phyloP scores from a whole-genome alignment of 495 filamentous ascomycete genomes.

The Thozetella sp. region DNA sequence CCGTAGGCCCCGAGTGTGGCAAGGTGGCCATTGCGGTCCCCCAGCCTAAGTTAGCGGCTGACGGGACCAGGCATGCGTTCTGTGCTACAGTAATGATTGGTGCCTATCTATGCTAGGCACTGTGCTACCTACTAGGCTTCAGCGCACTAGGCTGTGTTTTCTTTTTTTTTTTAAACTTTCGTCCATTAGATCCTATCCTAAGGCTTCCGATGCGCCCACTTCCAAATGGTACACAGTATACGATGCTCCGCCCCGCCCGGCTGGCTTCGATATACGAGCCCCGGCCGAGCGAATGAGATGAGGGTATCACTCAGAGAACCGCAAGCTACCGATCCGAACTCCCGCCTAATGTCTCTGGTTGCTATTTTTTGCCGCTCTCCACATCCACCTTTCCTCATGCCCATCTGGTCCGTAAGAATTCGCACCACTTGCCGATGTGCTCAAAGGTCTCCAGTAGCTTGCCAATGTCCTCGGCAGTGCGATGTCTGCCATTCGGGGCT shows the following conservation, averaged over 20 bases:
- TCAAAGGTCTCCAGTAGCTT: constrained; percentile 36
- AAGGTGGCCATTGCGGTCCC: no score
- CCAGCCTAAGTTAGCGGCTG: no score
- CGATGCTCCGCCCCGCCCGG: not conserved
- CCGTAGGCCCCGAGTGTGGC: no score
- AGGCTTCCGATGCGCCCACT: not conserved
- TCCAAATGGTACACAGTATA: not conserved
- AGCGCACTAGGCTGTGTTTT: not conserved
- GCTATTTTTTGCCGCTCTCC: not conserved
- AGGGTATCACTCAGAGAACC: not conserved
- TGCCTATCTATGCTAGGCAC: no score
- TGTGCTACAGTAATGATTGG: no score
- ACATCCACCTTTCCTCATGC: constrained; percentile 8
- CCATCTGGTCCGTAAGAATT: constrained; percentile 45
- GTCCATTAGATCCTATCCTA: not conserved
- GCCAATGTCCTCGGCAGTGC: constrained; percentile 29
- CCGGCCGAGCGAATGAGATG: not conserved
- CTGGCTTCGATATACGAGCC: not conserved
- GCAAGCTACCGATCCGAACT: not conserved
- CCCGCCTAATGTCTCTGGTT: not conserved
- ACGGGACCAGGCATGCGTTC: no score
- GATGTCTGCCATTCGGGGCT: constrained; percentile 16
- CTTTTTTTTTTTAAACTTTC: not conserved
- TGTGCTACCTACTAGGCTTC: not conserved
- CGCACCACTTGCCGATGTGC: constrained; percentile 61